These are phyloP conservation scores for Juglanconis sp. DNA, from an alignment of 2,329 filamentous ascomycete genomes.

Conservation along the genomic window DNA sequence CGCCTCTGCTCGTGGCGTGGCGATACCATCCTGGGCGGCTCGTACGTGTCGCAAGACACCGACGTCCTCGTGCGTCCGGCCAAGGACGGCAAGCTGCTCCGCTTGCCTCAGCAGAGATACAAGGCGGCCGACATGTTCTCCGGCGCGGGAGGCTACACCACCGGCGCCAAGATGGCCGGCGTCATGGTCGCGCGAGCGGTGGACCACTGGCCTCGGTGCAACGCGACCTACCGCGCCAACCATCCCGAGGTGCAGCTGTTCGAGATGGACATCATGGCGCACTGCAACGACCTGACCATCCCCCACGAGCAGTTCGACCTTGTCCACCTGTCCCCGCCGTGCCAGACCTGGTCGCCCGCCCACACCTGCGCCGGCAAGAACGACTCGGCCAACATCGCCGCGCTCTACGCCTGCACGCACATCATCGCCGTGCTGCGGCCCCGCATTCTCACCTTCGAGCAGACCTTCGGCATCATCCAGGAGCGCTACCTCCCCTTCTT, in stretches of 20 bases:
- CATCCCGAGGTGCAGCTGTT: conserved; percentile 52
- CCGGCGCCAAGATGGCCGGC: conserved; percentile 58
- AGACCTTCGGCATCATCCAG: conserved; percentile 67
- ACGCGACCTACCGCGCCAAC: conserved; percentile 55
- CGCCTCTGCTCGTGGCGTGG: conserved; percentile 36
- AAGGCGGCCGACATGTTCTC: conserved; percentile 71
- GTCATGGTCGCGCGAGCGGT: conserved; percentile 59
- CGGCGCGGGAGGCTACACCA: conserved; percentile 68
- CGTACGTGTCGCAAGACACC: conserved; percentile 29
- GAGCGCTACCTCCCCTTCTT: conserved; percentile 55
- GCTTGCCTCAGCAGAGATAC: conserved; percentile 45
- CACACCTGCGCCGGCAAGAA: conserved; percentile 59
- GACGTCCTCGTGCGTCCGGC: conserved; percentile 20
- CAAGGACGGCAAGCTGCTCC: background rate
- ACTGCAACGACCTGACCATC: conserved; percentile 20
- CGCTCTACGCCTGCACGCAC: conserved; percentile 49
- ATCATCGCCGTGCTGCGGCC: conserved; percentile 60
- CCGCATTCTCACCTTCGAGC: conserved; percentile 72
- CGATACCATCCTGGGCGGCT: conserved; percentile 35
- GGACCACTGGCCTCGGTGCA: conserved; percentile 58
- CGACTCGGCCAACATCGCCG: conserved; percentile 66
- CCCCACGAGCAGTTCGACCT: conserved; percentile 54
- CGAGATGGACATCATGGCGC: conserved; percentile 37
- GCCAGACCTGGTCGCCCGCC: conserved; percentile 70
- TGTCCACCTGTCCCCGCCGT: conserved; percentile 73